These are phyloP conservation scores for Magnaporthiopsis rhizophila DNA, from an alignment of 2,329 filamentous ascomycete genomes.

Conservation along the genomic window DNA sequence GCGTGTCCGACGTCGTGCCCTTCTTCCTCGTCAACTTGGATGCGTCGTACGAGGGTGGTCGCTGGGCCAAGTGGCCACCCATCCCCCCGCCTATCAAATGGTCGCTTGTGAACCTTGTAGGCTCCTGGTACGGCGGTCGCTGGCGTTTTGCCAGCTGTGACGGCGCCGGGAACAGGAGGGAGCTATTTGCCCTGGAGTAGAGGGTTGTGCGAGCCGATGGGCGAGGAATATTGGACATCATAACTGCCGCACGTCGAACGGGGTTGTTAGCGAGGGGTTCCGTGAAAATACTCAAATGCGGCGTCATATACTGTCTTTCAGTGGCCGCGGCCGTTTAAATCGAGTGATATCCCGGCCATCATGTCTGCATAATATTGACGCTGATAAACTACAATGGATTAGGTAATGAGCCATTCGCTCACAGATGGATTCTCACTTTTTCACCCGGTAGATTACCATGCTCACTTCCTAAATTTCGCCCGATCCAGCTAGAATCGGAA, in stretches of 20 bases:
- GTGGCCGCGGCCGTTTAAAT: too few relatives aligned
- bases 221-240: not conserved
- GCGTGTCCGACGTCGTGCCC: conserved; percentile 50
- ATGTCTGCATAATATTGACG: too few relatives aligned
- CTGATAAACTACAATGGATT: too few relatives aligned
- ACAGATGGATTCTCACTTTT: too few relatives aligned
- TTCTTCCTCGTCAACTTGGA: conserved; percentile 60
- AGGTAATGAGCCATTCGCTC: too few relatives aligned
- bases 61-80: conserved; percentile 56
- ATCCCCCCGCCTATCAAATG: conserved; percentile 54
- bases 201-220: not conserved
- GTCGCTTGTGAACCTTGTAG: conserved; percentile 50
- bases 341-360: too few relatives aligned
- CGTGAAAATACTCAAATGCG: too few relatives aligned
- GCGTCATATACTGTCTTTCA: too few relatives aligned
- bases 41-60: conserved; percentile 42
- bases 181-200: conserved; percentile 40
- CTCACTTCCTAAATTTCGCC: too few relatives aligned
- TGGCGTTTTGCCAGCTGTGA: conserved; percentile 62
- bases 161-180: conserved; percentile 40
- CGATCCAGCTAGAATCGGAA: too few relatives aligned
- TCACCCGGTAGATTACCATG: too few relatives aligned
- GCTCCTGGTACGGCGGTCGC: conserved; percentile 46
- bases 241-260: not conserved
- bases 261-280: not conserved